Base-by-base conservation (phyloP, 345 rosid genomes). In the Eucalyptus regnans region DNA sequence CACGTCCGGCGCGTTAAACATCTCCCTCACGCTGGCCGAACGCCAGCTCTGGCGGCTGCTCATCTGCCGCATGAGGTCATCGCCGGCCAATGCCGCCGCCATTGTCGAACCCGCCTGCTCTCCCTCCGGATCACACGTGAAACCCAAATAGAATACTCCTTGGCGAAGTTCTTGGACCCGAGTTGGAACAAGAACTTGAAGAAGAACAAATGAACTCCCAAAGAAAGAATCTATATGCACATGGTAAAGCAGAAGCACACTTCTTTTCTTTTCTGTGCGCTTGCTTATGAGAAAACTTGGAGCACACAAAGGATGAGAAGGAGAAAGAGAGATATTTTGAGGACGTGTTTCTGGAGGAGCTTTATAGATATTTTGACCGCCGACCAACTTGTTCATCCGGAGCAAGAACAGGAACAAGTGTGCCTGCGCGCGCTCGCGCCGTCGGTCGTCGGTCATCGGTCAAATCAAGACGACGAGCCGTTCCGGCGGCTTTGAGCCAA, bases 1-100 rank as follows among this genome's bases (percentile, higher is more conserved):
- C 86, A 91, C 92, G 81, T 92, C 94, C 13, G 90, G 90, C 33
- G 81, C 90, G n/a, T 87, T 88, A 88, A 89, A 89, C 86, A 89
- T 86, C 51, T 90, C 91, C 58, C 92, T 76, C 85, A 90, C 85
- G 52, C 92, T 90, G 22, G 14, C 88, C 9, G 91, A 89, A 83
- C 90, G 25, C 88, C 89, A 88, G 88, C 92, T 91, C 80, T 89
- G 17, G 43, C 88, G 8, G 90, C 92, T 90, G 87, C 91, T 92
- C 50, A 85, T 62, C 90, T 90, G 90, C 88, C 92, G 79, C 37
- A 71, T 68, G 88, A 92, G 71, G 60, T 90, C 92, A 25, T 89
- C 91, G 50, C 90, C 91, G 29, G 89, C 89, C 49, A 90, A 86
- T 58, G 90, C 90, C 1, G 62, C 62, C 12, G 62, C 62, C 86